Conservation (phyloP, 495 filamentous ascomycete species). For the Hyaloscypha hepaticicola region DNA sequence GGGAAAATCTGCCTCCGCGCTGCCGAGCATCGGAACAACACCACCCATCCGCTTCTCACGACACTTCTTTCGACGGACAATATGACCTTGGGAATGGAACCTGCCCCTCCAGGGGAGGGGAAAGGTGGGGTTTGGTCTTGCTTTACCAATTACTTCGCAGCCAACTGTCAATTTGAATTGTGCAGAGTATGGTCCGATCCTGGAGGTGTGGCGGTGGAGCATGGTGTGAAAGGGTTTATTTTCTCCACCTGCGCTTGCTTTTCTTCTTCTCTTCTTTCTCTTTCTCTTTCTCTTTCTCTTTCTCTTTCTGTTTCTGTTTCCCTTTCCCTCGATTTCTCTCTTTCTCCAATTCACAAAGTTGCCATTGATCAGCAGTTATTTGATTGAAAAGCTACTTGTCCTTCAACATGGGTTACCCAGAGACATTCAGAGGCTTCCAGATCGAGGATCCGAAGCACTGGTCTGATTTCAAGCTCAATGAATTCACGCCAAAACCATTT, state of each 20-base stretch:
- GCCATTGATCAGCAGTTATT: not conserved
- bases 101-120: too few relatives aligned
- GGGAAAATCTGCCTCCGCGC: constrained; percentile 6
- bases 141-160: not conserved
- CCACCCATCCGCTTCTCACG: constrained; percentile 11
- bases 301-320: constrained; percentile 6
- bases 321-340: constrained; percentile 6
- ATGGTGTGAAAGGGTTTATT: not conserved
- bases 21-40: not conserved
- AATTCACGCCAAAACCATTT: constrained; percentile 57
- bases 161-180: not conserved
- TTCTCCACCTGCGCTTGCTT: constrained; percentile 10
- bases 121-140: constrained; percentile 13
- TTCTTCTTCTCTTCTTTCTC: constrained; percentile 8
- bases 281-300: constrained; percentile 6
- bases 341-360: not conserved
- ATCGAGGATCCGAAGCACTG: constrained; percentile 50
- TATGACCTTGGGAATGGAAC: not conserved
- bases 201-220: not conserved
- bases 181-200: not conserved
- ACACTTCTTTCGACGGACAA: constrained; percentile 21
- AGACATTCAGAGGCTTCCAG: constrained; percentile 50
- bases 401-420: constrained; percentile 33
- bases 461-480: constrained; percentile 55
- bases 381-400: not conserved